These are phyloP conservation scores for Collybiopsis confluens DNA, from an alignment of 768 basidiomycete genomes.

Conservation along the genomic window DNA sequence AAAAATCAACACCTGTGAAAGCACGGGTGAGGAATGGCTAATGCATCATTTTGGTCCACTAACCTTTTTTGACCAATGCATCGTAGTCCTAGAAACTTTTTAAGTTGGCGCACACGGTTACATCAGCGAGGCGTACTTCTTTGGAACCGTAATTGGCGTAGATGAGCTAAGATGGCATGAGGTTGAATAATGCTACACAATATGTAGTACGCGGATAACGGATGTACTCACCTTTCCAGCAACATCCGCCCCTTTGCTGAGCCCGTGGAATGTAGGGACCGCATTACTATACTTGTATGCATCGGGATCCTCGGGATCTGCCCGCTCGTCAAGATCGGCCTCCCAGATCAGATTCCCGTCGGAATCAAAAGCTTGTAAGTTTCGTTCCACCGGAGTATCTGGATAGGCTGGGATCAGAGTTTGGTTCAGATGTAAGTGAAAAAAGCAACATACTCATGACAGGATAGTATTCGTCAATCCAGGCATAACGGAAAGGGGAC, in stretches of 20 bases:
- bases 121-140: conserved; percentile 12
- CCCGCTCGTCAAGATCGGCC: conserved; percentile 63
- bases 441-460: no score
- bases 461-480: conserved; percentile 74
- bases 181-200: no score
- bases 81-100: conserved; percentile 48
- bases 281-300: conserved; percentile 53
- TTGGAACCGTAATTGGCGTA: conserved; percentile 60
- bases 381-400: conserved; percentile 57
- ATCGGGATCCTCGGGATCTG: conserved; percentile 61
- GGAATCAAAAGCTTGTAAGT: conserved; percentile 50
- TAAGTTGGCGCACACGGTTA: background rate
- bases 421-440: no score
- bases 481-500: conserved; percentile 40
- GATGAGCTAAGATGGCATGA: conserved; percentile 35
- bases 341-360: conserved; percentile 48
- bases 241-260: conserved; percentile 64
- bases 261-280: conserved; percentile 67
- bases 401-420: no score
- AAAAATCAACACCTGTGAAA: conserved; percentile 50
- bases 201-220: no score
- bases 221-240: conserved; percentile 51
- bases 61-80: conserved; percentile 46
- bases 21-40: background rate
- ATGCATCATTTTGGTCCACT: conserved; percentile 6